Evolutionary conservation across 495 filamentous ascomycete genomes (phyloP).

Genomic region (Aspergillus coremiiformis): DNA sequence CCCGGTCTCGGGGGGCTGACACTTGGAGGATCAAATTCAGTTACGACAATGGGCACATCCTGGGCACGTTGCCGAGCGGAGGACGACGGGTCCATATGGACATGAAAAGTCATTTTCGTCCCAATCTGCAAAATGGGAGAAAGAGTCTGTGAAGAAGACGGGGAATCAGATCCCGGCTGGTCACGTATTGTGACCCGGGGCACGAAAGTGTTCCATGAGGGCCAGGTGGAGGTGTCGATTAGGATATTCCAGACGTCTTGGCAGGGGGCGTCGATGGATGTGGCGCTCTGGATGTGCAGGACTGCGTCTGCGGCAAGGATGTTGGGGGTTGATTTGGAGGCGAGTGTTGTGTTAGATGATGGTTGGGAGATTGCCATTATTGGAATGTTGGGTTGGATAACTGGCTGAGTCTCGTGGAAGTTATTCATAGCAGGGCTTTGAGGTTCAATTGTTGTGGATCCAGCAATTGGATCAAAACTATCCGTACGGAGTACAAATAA

Average conservation of each 20-base stretch:
- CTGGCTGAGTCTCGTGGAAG: background rate
- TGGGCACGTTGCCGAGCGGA: conserved; percentile 21
- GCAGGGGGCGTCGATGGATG: conserved; percentile 27
- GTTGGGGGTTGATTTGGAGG: conserved; percentile 23
- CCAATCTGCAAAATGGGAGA: conserved; percentile 28
- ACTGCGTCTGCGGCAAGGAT: conserved; percentile 24
- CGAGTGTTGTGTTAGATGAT: conserved; percentile 19
- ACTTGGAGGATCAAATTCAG: conserved; percentile 25
- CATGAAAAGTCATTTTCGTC: conserved; percentile 36
- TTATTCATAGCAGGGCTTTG: background rate
- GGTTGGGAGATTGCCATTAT: conserved; percentile 14
- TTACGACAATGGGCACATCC: conserved; percentile 21
- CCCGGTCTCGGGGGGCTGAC: conserved; percentile 13
- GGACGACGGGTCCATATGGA: conserved; percentile 34
- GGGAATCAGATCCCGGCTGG: conserved; percentile 17
- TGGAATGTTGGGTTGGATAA: background rate
- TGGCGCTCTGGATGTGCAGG: conserved; percentile 29
- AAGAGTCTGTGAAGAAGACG: conserved; percentile 1
- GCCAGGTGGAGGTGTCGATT: conserved; percentile 37
- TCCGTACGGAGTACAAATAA: no score
- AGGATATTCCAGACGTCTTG: conserved; percentile 30
- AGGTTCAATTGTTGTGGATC: no score
- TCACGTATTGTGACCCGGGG: conserved; percentile 35
- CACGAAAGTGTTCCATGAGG: conserved; percentile 38
- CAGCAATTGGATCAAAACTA: no score